Base-by-base conservation (phyloP, 352 stramenopile genomes). In the Globisporangium cystogenes region DNA sequence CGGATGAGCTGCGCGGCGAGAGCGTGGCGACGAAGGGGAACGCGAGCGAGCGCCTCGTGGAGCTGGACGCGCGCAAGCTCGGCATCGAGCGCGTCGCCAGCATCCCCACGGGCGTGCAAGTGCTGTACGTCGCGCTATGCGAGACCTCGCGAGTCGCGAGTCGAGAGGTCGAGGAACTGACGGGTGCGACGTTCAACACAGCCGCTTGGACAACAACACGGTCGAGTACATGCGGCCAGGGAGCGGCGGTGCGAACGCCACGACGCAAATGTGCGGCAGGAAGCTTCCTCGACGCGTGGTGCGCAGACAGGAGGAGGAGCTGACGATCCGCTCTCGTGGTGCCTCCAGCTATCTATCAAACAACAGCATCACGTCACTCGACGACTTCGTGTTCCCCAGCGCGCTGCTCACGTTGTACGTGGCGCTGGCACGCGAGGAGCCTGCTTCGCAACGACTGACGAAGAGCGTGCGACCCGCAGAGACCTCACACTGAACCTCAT, bases 331-430 rank as follows among this genome's bases (percentile, higher is more conserved):
- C n/a, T n/a, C n/a, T n/a, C n/a, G n/a, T n/a, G n/a, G n/a, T n/a
- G 46, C 29, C 27, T 50, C 20, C 33, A 78, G 69, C 16, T 60
- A 75, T 33, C 58, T 78, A 47, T 66, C 49, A 46, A 65, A 64
- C 52, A 78, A 78, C 55, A 72, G 54, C 23, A 65, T 78, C 36
- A 24, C 27, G 12, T 29, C 45, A 11, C 20, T 78, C 35, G 44
- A 57, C 42, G 65, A 73, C 40, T 60, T 50, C 15, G 49, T 53
- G 11, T 73, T 75, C 24, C 69, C 69, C n/a, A 57, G 55, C n/a
- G 43, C 53, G 24, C 36, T 75, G 24, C 29, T 33, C 20, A 51
- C 51, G 26, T 20, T 57, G 51, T 57, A 29, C 35, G 51, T 50
- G 33, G 33, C n/a, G n/a, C 4, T 40, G 16, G 18, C 12, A 16